phyloP scores from a whole-genome alignment of 441 rosid genomes.

The Mallotus repandus region DNA sequence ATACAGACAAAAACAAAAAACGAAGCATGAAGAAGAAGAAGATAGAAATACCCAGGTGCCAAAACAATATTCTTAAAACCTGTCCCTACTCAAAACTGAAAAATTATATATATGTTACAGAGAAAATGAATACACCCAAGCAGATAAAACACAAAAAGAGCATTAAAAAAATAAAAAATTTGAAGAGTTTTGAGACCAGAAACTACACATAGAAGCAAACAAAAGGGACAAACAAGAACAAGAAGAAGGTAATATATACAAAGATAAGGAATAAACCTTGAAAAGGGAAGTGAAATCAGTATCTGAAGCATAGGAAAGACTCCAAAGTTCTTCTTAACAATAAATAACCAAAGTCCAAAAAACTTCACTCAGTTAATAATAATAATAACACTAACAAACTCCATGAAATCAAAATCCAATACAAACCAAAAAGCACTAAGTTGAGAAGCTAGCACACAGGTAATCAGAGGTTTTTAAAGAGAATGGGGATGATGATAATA shows the following conservation, averaged over 20 bases:
- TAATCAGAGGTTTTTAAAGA: not conserved
- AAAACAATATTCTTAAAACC: conserved; percentile 46
- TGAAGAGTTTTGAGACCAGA: conserved; percentile 28
- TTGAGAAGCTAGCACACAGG: not conserved
- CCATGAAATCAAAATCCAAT: not conserved
- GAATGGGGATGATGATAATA: not conserved
- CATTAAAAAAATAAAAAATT: conserved; percentile 23
- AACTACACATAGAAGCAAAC: conserved; percentile 48
- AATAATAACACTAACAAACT: conserved; percentile 7
- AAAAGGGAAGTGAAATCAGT: conserved; percentile 83
- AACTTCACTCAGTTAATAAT: conserved; percentile 6
- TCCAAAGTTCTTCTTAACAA: conserved; percentile 9
- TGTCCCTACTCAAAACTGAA: conserved; percentile 44
- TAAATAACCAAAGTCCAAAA: conserved; percentile 17
- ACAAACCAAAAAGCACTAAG: not conserved
- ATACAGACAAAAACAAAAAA: conserved; percentile 25
- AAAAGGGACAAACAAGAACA: conserved; percentile 30
- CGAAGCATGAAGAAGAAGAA: conserved; percentile 14
- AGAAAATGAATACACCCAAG: conserved; percentile 43
- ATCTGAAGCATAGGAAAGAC: conserved; percentile 37
- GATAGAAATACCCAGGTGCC: conserved; percentile 54
- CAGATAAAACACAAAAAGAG: conserved; percentile 50
- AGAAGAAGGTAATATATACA: conserved; percentile 46
- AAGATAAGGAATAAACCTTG: conserved; percentile 91
- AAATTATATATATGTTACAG: not conserved